Evolutionary conservation across 805 yeast genomes (phyloP).

Genomic region (Suhomyces pyralidae): DNA sequence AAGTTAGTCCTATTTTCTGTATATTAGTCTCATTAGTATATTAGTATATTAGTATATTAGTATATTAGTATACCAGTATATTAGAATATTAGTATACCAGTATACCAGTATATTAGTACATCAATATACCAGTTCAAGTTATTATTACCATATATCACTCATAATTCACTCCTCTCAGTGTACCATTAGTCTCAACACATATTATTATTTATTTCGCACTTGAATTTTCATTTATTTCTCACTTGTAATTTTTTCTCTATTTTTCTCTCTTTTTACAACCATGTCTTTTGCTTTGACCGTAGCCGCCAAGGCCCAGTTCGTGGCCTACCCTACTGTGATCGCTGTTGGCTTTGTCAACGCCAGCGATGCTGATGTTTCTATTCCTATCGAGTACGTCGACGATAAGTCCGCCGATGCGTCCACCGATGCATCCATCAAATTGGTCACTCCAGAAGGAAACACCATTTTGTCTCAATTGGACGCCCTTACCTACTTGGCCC

Average conservation of each 20-base stretch:
- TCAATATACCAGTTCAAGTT: too few species aligned
- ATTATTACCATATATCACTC: too few species aligned
- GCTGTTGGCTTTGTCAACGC: constrained; percentile 74
- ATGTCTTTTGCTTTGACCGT: constrained; percentile 55
- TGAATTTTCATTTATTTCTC: not conserved
- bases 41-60: too few species aligned
- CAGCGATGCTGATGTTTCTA: constrained; percentile 40
- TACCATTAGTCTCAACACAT: too few species aligned
- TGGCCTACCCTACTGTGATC: constrained; percentile 74
- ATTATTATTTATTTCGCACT: too few species aligned
- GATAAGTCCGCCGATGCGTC: constrained; percentile 49
- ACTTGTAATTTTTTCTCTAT: not conserved
- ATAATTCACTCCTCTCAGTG: too few species aligned
- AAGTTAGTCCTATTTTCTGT: too few species aligned
- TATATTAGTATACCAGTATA: too few species aligned
- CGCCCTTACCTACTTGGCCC: constrained; percentile 49
- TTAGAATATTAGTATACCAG: too few species aligned
- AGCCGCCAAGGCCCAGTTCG: constrained; percentile 83
- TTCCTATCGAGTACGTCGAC: constrained; percentile 66
- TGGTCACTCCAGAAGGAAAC: constrained; percentile 41
- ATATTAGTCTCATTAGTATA: too few species aligned
- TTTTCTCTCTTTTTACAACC: not conserved
- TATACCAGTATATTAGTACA: too few species aligned
- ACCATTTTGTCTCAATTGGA: constrained; percentile 41
- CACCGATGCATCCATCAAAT: constrained; percentile 39